These are phyloP conservation scores for Adiantum capillusveneris DNA, from an alignment of 75 land plant genomes.

Conservation along the genomic window DNA sequence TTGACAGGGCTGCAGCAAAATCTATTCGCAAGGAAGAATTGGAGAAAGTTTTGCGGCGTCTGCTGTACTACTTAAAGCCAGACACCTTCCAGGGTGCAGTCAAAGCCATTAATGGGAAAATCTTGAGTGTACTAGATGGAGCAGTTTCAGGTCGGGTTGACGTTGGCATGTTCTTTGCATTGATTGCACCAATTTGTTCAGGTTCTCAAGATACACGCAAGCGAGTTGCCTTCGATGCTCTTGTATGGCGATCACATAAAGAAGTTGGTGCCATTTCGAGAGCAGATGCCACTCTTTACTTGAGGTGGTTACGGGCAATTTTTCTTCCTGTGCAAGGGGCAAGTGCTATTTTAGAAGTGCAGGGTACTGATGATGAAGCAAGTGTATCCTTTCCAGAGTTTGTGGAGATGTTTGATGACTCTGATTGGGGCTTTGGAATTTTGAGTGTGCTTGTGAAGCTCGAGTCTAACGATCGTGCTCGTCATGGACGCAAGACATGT, in stretches of 20 bases:
- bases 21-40: slow-evolving; percentile 76
- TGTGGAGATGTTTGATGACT: slow-evolving; percentile 81
- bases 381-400: slow-evolving; percentile 59
- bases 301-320: slow-evolving; percentile 70
- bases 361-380: slow-evolving; percentile 40
- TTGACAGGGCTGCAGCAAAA: slow-evolving; percentile 47
- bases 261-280: slow-evolving; percentile 47
- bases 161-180: slow-evolving; percentile 79
- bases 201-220: slow-evolving; percentile 74
- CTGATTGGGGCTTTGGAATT: slow-evolving; percentile 92
- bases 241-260: slow-evolving; percentile 59
- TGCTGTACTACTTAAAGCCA: slow-evolving; percentile 64
- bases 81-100: slow-evolving; percentile 88
- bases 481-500: slow-evolving; percentile 63
- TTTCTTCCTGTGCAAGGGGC: slow-evolving; percentile 66
- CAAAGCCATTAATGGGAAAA: slow-evolving; percentile 73
- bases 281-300: slow-evolving; percentile 49
- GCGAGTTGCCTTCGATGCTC: slow-evolving; percentile 74
- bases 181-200: slow-evolving; percentile 76
- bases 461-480: slow-evolving; percentile 66
- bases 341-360: slow-evolving; percentile 56
- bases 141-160: slow-evolving; percentile 78
- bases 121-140: slow-evolving; percentile 66
- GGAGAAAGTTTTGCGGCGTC: slow-evolving; percentile 53
- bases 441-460: slow-evolving; percentile 66